Evolutionary conservation across 1,284 basidiomycete species (phyloP), one percentile per base, ranked within the genome.

Genomic region (Apiotrichum brassicae): DNA sequence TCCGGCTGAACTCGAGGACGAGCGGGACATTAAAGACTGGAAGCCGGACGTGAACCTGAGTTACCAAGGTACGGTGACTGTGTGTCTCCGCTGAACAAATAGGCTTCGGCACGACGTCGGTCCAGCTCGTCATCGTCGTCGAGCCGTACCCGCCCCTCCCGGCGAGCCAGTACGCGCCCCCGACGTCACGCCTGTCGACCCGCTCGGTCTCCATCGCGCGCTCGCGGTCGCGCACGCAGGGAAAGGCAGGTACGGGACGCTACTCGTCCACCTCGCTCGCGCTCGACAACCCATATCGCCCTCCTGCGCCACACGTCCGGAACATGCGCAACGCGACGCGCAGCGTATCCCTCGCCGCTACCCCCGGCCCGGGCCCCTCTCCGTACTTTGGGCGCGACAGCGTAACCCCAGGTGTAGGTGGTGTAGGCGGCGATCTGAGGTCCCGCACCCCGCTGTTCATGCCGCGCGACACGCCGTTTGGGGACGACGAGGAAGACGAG

Each of bases 61-160:
- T 3, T 72, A 67, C 49, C 62, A 64, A 55, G 68, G 69, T 68
- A 36, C 47, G 59, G 9, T 28, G n/a, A 6, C 4, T n/a, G n/a
- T n/a, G n/a, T n/a, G n/a, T n/a, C n/a, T n/a, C n/a, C n/a, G n/a
- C n/a, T n/a, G n/a, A n/a, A 42, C 20, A 4, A 4, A 11, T 41
- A 70, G 69, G 69, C 28, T 72, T 72, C 55, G 66, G 66, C 13
- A 70, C 68, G 1, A 69, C 68, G 0, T 68, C 68, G 0, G 54
- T 70, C 2, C 70, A 72, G 51, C 61, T 72, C 4, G 70, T 72
- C n/a, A 56, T 70, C 14, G 68, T 72, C 42, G 54, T 72, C 35
- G 70, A 72, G 43, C 70, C 70, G 13, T 70, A 64, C 33, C 70
- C 70, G 9, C 65, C 70, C 9, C 60, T 72, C 6, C 59, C 64